phyloP scores from a whole-genome alignment of 345 rosid species.

The Salix udensis region DNA sequence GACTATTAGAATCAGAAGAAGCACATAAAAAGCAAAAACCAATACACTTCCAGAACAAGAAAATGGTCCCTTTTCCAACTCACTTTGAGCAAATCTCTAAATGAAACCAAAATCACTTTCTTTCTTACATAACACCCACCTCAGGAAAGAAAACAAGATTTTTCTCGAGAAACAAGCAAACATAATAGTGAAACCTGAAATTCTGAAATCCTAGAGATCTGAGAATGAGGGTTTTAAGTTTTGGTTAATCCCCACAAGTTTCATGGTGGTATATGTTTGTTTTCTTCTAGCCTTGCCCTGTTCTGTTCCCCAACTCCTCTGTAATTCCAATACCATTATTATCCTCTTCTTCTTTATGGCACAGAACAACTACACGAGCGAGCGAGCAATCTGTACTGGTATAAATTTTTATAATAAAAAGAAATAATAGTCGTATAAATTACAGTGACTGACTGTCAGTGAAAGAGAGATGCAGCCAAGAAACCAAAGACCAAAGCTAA shows the following conservation, averaged over 20 bases:
- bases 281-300: conserved; percentile 17
- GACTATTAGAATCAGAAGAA: conserved; percentile 14
- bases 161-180: conserved; percentile 39
- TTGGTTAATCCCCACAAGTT: conserved; percentile 47
- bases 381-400: not conserved
- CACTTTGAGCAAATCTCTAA: conserved; percentile 7
- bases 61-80: conserved; percentile 3
- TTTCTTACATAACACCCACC: conserved; percentile 17
- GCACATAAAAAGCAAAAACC: conserved; percentile 15
- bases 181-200: conserved; percentile 31
- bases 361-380: not conserved
- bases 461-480: conserved; percentile 29
- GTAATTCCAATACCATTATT: conserved; percentile 31
- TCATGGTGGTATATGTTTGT: conserved; percentile 27
- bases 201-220: conserved; percentile 93
- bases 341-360: conserved; percentile 13
- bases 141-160: conserved; percentile 26
- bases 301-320: conserved; percentile 9
- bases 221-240: conserved; percentile 31
- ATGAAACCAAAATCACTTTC: conserved; percentile 28
- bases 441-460: conserved; percentile 4
- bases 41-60: conserved; percentile 20
- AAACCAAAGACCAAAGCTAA: conserved; percentile 47
- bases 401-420: not conserved
- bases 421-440: not conserved